Conservation (phyloP, 2,329 filamentous ascomycete genomes). For the Cercospora sp. region DNA sequence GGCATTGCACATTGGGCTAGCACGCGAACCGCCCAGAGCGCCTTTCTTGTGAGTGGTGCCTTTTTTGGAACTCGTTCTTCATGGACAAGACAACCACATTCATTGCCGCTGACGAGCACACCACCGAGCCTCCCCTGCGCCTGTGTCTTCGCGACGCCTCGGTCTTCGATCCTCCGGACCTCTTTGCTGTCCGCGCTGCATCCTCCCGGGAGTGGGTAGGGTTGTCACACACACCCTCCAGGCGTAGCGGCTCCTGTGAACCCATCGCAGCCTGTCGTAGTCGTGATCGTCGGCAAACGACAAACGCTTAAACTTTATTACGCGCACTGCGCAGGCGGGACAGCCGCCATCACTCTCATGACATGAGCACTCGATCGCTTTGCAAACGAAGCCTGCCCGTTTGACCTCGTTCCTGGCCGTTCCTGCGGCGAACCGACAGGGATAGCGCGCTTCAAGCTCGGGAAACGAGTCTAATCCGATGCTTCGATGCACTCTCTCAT, state of each 20-base stretch:
- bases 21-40: not conserved
- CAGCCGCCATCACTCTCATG: not conserved
- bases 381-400: not conserved
- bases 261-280: not conserved
- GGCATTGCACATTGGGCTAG: not conserved
- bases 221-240: not conserved
- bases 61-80: not conserved
- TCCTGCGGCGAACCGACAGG: not conserved
- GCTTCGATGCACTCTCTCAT: not conserved
- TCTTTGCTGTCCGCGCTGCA: not conserved
- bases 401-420: not conserved
- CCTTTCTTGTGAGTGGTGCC: not conserved
- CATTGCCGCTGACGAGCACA: not conserved
- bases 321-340: not conserved
- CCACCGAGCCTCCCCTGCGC: too few species aligned
- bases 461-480: not conserved
- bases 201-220: not conserved
- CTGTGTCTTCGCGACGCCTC: not conserved
- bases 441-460: not conserved
- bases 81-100: not conserved
- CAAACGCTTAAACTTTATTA: not conserved
- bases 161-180: not conserved
- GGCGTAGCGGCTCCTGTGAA: not conserved
- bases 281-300: not conserved
- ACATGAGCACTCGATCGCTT: not conserved